Conservation (phyloP, 352 stramenopile genomes). For the Pythium phragmiticola region DNA sequence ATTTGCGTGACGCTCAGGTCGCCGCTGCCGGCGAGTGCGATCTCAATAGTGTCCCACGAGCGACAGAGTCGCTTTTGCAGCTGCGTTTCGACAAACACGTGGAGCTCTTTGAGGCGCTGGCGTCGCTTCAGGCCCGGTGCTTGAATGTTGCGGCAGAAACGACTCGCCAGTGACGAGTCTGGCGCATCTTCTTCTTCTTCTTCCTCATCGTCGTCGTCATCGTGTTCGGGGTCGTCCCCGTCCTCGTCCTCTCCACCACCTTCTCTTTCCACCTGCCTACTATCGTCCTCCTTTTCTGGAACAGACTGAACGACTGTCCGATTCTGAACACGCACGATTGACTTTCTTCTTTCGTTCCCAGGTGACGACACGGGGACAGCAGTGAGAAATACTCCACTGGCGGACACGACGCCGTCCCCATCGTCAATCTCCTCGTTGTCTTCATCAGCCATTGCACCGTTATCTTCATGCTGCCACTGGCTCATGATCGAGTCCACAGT, state of each 20-base stretch:
- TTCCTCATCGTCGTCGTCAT: constrained; percentile 15
- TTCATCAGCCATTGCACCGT: neutral
- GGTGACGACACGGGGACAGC: constrained; percentile 15
- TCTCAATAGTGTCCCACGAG: constrained; percentile 74
- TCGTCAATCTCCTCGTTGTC: constrained; percentile 3
- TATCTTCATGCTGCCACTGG: constrained; percentile 25
- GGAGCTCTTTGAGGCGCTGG: constrained; percentile 55
- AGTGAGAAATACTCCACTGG: constrained; percentile 32
- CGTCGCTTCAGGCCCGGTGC: constrained; percentile 50
- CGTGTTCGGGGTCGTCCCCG: constrained; percentile 6
- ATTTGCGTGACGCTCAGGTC: constrained; percentile 68
- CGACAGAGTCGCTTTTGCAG: constrained; percentile 66
- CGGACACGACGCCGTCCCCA: neutral
- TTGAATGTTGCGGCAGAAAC: constrained; percentile 15
- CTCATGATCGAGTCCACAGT: constrained; percentile 58
- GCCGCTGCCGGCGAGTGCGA: constrained; percentile 58
- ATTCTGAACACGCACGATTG: too few relatives aligned
- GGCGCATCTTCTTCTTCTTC: neutral
- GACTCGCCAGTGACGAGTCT: neutral
- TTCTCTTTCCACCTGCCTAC: neutral
- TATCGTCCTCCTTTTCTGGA: neutral
- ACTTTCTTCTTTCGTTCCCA: neutral
- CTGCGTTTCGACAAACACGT: constrained; percentile 61
- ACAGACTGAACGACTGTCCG: neutral
- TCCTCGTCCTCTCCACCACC: neutral